Evolutionary conservation across 2,329 filamentous ascomycete species (phyloP), one percentile per base, ranked within the genome.

Genomic region (Cladosporium sp.): DNA sequence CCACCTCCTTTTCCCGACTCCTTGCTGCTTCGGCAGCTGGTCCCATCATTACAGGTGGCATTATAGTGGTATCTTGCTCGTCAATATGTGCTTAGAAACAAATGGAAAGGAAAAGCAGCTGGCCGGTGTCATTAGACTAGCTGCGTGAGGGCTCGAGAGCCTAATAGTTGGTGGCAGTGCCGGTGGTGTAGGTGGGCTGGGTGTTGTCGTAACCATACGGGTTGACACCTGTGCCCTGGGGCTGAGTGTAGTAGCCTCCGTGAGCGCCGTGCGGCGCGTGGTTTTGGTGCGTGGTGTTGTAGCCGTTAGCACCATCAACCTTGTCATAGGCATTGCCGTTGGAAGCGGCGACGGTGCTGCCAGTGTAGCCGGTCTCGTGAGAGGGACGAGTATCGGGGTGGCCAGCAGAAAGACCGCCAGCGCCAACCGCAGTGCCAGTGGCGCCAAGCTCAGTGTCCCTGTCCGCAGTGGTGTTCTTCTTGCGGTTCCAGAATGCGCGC

Each of bases 331-430:
- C 58, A 32, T 63, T 48, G 18, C 52, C 65, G 42, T 64, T 63
- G 54, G 63, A 63, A 14, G 61, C 62, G 34, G 66, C 68, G 46
- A 75, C 71, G 16, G 76, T 79, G 11, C 74, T 74, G 46, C 75
- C 74, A 33, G 74, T 76, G 64, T 73, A 74, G 22, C 69, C 74
- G 38, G 77, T 78, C 56, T 79, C 77, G 60, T 76, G 70, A 51
- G 68, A 72, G 22, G 74, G 72, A 51, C 76, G 71, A 43, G 69
- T 66, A 57, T 72, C 68, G 56, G 58, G 49, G 54, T 59, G 55
- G 52, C 56, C 63, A 50, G 58, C 62, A 13, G 63, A 63, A 9
- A 63, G 56, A 42, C 57, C 59, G 33, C 63, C 66, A 55, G 59
- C 60, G 4, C 40, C 40, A 31, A 22, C 40, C 11, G 60, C 62